phyloP scores from a whole-genome alignment of 2,329 filamentous ascomycete species.

The Blumeriella jaapii region DNA sequence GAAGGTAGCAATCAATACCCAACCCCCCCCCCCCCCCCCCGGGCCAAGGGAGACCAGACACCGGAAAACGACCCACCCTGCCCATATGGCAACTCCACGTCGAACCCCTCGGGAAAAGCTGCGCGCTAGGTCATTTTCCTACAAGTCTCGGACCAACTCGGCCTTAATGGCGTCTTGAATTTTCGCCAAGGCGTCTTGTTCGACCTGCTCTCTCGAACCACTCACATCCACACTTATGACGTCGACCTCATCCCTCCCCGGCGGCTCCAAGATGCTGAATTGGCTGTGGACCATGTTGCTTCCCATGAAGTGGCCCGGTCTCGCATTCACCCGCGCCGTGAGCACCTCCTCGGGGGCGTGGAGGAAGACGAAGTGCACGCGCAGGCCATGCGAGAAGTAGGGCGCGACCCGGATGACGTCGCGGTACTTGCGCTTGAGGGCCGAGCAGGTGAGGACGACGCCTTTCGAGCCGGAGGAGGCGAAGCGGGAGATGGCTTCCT shows the following conservation, averaged over 20 bases:
- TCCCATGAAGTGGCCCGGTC: constrained; percentile 90
- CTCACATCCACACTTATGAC: constrained; percentile 62
- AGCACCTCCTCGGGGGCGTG: constrained; percentile 66
- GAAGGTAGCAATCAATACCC: too few species aligned
- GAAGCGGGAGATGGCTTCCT: constrained; percentile 49
- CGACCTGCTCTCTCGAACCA: constrained; percentile 45
- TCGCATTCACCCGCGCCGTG: constrained; percentile 58
- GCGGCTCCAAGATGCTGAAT: constrained; percentile 77
- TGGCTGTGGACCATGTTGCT: constrained; percentile 91
- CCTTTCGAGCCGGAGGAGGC: constrained; percentile 42
- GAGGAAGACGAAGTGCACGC: constrained; percentile 88
- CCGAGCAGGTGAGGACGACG: constrained; percentile 94
- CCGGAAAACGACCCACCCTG: too few species aligned
- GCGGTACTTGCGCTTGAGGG: constrained; percentile 92
- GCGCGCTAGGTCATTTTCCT: not conserved
- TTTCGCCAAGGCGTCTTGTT: constrained; percentile 44
- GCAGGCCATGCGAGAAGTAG: constrained; percentile 61
- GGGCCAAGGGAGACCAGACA: too few species aligned
- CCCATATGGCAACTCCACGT: not conserved
- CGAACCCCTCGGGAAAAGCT: not conserved
- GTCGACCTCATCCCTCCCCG: constrained; percentile 57
- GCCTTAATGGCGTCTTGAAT: constrained; percentile 29
- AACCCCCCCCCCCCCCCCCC: too few species aligned
- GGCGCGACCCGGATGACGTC: constrained; percentile 77
- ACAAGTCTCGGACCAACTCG: constrained; percentile 10